Percentiles rank a stretch among this genome's conserved stretches.
Evolutionary conservation across 805 yeast species (phyloP).

Genomic region (Deakozyma indianensis): DNA sequence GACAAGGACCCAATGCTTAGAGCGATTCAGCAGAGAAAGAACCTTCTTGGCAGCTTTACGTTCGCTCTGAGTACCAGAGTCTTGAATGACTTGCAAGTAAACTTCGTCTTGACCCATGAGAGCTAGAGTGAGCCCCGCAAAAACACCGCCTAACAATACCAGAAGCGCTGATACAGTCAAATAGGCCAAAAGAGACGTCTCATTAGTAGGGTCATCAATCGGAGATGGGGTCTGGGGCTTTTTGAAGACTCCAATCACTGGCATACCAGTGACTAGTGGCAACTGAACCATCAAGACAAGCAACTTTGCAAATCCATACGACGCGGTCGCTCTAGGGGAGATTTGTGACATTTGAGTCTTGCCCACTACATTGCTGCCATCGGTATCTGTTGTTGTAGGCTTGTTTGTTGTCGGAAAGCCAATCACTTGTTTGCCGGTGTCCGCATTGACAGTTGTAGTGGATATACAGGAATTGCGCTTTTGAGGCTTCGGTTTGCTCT

Average conservation of each 20-base stretch:
- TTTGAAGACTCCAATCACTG: background rate
- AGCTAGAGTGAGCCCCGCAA: slow-evolving; percentile 61
- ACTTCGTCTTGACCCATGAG: slow-evolving; percentile 98
- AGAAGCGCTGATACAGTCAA: slow-evolving; percentile 19
- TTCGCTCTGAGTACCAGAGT: slow-evolving; percentile 60
- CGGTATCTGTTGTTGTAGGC: too few species aligned
- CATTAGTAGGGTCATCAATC: slow-evolving; percentile 1
- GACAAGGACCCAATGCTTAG: slow-evolving; percentile 94
- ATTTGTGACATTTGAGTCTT: too few species aligned
- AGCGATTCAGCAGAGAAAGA: slow-evolving; percentile 53
- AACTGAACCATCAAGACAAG: background rate
- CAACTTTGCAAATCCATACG: background rate
- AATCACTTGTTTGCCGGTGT: background rate
- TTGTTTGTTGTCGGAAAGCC: too few species aligned
- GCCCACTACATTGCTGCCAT: too few species aligned
- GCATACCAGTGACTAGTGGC: background rate
- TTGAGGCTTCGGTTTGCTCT: too few species aligned
- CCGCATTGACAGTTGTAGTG: background rate
- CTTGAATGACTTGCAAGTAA: slow-evolving; percentile 75
- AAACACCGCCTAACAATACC: slow-evolving; percentile 25
- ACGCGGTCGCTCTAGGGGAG: background rate
- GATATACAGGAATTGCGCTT: too few species aligned
- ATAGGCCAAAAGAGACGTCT: slow-evolving; percentile 16
- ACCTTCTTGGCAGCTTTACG: slow-evolving; percentile 58
- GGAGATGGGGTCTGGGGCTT: background rate